Evolutionary conservation across 2,329 filamentous ascomycete species (phyloP), one percentile per base, ranked within the genome.

Genomic region (Arachnopeziza araneosa): DNA sequence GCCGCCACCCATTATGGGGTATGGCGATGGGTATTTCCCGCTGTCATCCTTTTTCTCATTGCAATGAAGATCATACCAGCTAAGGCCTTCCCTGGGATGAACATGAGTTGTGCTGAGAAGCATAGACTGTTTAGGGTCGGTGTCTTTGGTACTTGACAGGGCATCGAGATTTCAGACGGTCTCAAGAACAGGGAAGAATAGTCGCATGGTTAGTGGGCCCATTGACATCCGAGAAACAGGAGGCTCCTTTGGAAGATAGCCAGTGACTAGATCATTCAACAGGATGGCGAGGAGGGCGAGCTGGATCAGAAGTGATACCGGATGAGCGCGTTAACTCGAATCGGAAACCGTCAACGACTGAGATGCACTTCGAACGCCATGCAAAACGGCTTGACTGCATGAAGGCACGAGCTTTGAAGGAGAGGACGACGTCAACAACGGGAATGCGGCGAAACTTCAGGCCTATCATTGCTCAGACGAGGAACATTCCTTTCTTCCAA

Each of bases 301-400:
- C 44, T 32, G 52, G 62, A 59, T 6, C 17, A 19, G 17, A 44
- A 44, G 36, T 44, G 36, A 44, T 12, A 44, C 36, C 36, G 36
- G 36, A 19, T 44, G 17, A 44, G 36, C 17, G 17, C 36, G 17
- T 7, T 19, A 44, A 8, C 44, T 60, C 55, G 55, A 6, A 58
- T 62, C 32, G 30, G 56, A 60, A 62, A 62, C 60, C 49, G 54
- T 51, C 52, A 57, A 49, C 19, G 60, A 50, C 50, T 59, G 60
- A 60, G 54, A 58, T 55, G 36, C 17, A 12, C 26, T 24, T 30
- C 22, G 49, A 21, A 50, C 2, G 52, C 14, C 52, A 54, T 44
- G 36, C 36, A 54, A 30, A 54, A 21, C 26, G 51, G 22, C 24
- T 4, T 24, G 24, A 14, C 23, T 44, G 36, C 17, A 44, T 44